phyloP scores from a whole-genome alignment of 75 land plant species.

The Larix kaempferi region DNA sequence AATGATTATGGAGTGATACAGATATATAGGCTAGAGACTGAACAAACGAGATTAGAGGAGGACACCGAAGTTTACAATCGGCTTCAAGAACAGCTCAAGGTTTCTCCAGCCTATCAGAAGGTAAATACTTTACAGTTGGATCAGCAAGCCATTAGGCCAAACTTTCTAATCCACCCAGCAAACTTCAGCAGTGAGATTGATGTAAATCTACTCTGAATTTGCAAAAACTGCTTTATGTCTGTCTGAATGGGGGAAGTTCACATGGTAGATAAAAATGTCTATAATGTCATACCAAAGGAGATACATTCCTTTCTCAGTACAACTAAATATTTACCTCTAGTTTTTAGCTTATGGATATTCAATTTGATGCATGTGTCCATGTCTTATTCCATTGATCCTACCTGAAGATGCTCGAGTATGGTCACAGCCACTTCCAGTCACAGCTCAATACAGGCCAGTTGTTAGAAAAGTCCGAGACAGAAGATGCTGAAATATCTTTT shows the following conservation, averaged over 20 bases:
- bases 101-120: slow-evolving; percentile 82
- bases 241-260: background rate
- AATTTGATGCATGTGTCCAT: background rate
- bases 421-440: slow-evolving; percentile 48
- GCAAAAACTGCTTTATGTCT: background rate
- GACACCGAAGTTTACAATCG: slow-evolving; percentile 78
- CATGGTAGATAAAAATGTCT: background rate
- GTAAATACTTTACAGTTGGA: slow-evolving; percentile 16
- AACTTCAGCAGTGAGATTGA: background rate
- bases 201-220: background rate
- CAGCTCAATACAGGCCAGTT: slow-evolving; percentile 45
- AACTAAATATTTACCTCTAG: background rate
- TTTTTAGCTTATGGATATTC: background rate
- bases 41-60: slow-evolving; percentile 80
- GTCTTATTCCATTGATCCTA: background rate
- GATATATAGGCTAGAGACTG: slow-evolving; percentile 71
- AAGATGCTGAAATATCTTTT: slow-evolving; percentile 66
- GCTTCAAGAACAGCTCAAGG: slow-evolving; percentile 77
- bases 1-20: slow-evolving; percentile 12
- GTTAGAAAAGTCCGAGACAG: slow-evolving; percentile 36
- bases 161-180: background rate
- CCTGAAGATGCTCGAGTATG: slow-evolving; percentile 69
- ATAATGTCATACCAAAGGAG: background rate
- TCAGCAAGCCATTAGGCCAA: background rate
- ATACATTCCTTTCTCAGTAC: background rate